phyloP scores from a whole-genome alignment of 225 moss, liverwort and hornwort genomes.

The Marchantia polymorpha region DNA sequence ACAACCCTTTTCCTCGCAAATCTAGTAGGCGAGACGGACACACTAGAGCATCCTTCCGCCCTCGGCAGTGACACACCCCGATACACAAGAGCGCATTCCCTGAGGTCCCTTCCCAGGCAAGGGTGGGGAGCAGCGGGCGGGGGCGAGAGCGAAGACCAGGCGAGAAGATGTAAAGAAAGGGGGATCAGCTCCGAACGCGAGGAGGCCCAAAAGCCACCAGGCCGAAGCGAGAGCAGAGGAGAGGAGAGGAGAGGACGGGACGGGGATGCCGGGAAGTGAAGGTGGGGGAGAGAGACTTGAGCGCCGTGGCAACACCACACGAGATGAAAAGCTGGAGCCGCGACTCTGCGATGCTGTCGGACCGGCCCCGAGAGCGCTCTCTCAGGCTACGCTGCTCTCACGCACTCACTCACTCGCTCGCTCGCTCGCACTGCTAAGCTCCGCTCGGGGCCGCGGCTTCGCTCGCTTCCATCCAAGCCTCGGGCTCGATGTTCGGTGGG shows the following conservation, averaged over 20 bases:
- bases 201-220: not conserved
- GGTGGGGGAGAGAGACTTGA: not conserved
- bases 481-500: not conserved
- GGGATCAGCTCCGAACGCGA: not conserved
- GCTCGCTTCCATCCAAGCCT: not conserved
- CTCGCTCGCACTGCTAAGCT: not conserved
- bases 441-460: not conserved
- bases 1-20: not conserved
- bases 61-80: constrained; percentile 8
- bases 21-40: constrained; percentile 7
- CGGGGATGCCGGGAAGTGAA: not conserved
- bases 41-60: constrained; percentile 15
- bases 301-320: constrained; percentile 3
- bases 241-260: too few species aligned
- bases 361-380: not conserved
- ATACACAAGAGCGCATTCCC: constrained; percentile 14
- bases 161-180: constrained; percentile 10
- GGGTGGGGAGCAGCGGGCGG: not conserved
- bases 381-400: not conserved
- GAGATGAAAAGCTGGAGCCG: not conserved
- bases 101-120: constrained; percentile 16
- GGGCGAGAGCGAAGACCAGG: constrained; percentile 12
- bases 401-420: not conserved
- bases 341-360: not conserved
- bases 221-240: too few species aligned